These are phyloP conservation scores for Ophiostoma tasmaniense DNA, from an alignment of 2,329 filamentous ascomycete species.

Conservation along the genomic window DNA sequence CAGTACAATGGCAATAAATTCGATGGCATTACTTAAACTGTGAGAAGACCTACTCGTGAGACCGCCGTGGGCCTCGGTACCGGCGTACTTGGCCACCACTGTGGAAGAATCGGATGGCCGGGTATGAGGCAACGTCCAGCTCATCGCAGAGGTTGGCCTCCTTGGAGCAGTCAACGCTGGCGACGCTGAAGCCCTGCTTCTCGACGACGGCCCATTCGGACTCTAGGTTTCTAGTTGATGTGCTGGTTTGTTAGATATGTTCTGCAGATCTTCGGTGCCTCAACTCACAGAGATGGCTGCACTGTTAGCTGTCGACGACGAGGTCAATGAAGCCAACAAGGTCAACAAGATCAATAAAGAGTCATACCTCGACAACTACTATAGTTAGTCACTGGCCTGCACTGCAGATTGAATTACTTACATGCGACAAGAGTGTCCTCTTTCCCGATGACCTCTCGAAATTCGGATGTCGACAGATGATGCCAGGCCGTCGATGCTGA, in stretches of 20 bases:
- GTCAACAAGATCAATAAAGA: background rate
- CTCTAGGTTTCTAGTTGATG: background rate
- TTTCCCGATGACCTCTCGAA: background rate
- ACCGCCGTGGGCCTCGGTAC: conserved; percentile 32
- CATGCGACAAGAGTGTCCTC: background rate
- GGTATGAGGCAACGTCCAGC: conserved; percentile 36
- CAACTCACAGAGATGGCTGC: background rate
- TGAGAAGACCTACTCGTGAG: background rate
- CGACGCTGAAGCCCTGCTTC: conserved; percentile 18
- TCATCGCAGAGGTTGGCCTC: conserved; percentile 33
- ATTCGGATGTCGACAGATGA: background rate
- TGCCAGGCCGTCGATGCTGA: background rate
- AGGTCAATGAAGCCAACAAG: background rate
- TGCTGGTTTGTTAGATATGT: background rate
- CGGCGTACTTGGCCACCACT: conserved; percentile 29
- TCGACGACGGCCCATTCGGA: background rate
- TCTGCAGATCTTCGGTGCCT: background rate
- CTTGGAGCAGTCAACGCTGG: conserved; percentile 35
- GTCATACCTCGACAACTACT: background rate
- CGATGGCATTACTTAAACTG: no score
- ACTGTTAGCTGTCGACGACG: background rate
- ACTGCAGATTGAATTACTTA: background rate
- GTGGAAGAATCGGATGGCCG: conserved; percentile 37
- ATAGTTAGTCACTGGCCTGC: background rate
- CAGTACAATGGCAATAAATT: background rate